phyloP scores from a whole-genome alignment of 352 stramenopile genomes.

The Phytophthora vignae region DNA sequence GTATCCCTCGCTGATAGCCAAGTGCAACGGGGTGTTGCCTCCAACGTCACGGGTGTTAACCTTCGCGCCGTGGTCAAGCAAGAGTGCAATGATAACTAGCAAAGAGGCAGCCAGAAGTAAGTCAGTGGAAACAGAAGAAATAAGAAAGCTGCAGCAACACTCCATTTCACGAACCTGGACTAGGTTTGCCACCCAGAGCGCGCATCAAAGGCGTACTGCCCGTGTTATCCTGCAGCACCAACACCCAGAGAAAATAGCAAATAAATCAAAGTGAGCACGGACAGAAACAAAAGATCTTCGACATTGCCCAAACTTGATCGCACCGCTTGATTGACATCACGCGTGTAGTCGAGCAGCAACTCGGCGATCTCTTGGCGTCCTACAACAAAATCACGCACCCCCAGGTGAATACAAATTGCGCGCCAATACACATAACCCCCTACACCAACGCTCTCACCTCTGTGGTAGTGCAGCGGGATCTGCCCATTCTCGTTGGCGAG shows the following conservation, averaged over 20 bases:
- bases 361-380: slow-evolving; percentile 73
- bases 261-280: background rate
- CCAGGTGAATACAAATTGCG: too few relatives aligned
- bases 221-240: slow-evolving; percentile 53
- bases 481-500: slow-evolving; percentile 77
- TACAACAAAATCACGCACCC: slow-evolving; percentile 18
- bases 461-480: slow-evolving; percentile 79
- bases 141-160: background rate
- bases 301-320: slow-evolving; percentile 6
- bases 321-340: slow-evolving; percentile 68
- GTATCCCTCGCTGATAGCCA: slow-evolving; percentile 71
- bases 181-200: slow-evolving; percentile 63
- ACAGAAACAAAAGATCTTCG: background rate
- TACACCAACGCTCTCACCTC: slow-evolving; percentile 35
- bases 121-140: background rate
- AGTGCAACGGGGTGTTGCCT: slow-evolving; percentile 78
- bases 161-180: slow-evolving; percentile 42
- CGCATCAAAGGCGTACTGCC: slow-evolving; percentile 72
- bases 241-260: background rate
- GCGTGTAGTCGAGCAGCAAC: slow-evolving; percentile 74
- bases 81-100: slow-evolving; percentile 48
- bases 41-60: slow-evolving; percentile 61
- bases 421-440: background rate
- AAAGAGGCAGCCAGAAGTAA: background rate
- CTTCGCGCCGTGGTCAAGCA: slow-evolving; percentile 71